Base-by-base conservation (phyloP, 108 stramenopile species). In the Bacterosira constricta region DNA sequence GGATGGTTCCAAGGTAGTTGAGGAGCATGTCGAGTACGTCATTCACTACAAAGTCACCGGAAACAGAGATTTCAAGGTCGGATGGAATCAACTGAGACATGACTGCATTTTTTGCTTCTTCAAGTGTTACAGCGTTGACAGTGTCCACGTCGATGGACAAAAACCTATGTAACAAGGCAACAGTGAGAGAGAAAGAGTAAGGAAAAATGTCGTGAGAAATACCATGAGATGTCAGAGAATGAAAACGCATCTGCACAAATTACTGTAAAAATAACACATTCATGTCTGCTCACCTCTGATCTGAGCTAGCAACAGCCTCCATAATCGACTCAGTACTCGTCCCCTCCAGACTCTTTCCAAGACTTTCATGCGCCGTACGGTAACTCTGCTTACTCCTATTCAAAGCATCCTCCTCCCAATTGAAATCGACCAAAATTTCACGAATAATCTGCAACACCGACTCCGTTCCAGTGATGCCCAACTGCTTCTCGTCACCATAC, bases 371-470 rank as follows among this genome's bases (percentile, higher is more conserved):
- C 11, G 90, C 73, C 20, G 86, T 90, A 26, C 88, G 82, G 85
- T 90, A 96, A 51, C 90, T 90, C 49, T 93, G 91, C 75, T 96
- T 96, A 53, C 96, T 96, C 12, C 98, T 80, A 34, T 93, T 92
- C 35, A 99, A 69, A 0, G 98, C 98, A 79, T 99, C 98, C 35
- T 88, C 85, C 71, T 99, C 98, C 96, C 96, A 99, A 27, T 90
- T 88, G 84, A 97, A 99, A 18, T 92, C 90, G 30, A 89, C 79
- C 47, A 99, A 73, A 49, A 99, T 96, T 62, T 95, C 92, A 49
- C 97, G 86, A 45, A 96, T 82, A 60, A 99, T 85, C 78, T 99
- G 93, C 81, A 98, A 71, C 0, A 94, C 96, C 0, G 96, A 87
- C 80, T 98, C 97, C 23, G 95, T 94, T 62, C 97, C 97, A 34